phyloP scores from a whole-genome alignment of 768 basidiomycete species.

The Suillus subluteus region DNA sequence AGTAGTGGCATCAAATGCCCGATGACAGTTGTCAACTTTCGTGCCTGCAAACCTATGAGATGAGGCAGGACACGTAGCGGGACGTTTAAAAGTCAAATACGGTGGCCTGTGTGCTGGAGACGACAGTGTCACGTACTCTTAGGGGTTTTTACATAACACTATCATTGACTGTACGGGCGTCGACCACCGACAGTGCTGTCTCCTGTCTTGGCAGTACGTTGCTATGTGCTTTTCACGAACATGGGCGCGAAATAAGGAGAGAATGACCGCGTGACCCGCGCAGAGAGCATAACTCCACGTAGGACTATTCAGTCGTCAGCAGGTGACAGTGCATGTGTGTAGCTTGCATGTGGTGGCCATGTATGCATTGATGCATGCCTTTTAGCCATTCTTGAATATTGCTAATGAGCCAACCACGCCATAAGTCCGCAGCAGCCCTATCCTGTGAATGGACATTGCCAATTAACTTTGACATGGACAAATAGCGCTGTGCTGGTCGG shows the following conservation, averaged over 20 bases:
- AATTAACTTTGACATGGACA: background rate
- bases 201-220: constrained; percentile 81
- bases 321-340: background rate
- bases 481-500: background rate
- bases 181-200: constrained; percentile 62
- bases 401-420: too few species aligned
- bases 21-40: background rate
- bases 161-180: constrained; percentile 55
- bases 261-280: background rate
- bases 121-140: background rate
- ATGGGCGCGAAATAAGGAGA: background rate
- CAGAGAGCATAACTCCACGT: background rate
- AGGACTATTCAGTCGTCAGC: background rate
- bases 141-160: background rate
- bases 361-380: background rate
- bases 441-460: too few species aligned
- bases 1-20: too few species aligned
- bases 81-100: background rate
- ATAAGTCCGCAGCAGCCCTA: background rate
- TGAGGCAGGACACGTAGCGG: background rate
- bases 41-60: constrained; percentile 3
- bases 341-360: too few species aligned
- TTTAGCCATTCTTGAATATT: background rate
- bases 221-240: background rate
- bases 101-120: background rate